Evolutionary conservation across 2,329 filamentous ascomycete species (phyloP).

Genomic region (Colletotrichum sp.): DNA sequence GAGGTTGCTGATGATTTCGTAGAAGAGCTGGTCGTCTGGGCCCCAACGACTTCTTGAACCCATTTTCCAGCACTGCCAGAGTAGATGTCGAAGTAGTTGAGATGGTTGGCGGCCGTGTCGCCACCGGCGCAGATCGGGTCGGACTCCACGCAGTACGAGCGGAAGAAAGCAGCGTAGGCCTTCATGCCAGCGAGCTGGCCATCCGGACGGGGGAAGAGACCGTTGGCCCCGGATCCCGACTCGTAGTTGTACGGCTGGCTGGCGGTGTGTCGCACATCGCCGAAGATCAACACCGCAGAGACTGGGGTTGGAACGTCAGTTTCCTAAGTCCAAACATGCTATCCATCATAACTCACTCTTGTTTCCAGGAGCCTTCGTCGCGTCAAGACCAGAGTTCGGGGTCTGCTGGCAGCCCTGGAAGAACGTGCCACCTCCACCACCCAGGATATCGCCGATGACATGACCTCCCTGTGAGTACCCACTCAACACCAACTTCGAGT

Average conservation of each 20-base stretch:
- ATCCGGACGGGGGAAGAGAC: slow-evolving; percentile 34
- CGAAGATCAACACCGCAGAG: slow-evolving; percentile 37
- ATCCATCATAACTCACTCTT: slow-evolving; percentile 32
- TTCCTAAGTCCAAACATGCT: no score
- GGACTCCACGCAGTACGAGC: slow-evolving; percentile 38
- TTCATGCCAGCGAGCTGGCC: slow-evolving; percentile 31
- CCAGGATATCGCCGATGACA: slow-evolving; percentile 40
- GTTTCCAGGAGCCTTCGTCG: slow-evolving; percentile 31
- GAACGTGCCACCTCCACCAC: slow-evolving; percentile 37
- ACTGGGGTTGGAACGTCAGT: slow-evolving; percentile 23
- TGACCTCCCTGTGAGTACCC: slow-evolving; percentile 47
- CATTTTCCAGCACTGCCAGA: slow-evolving; percentile 11
- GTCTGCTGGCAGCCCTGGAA: slow-evolving; percentile 34
- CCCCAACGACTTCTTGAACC: slow-evolving; percentile 7
- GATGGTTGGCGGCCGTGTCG: slow-evolving; percentile 33
- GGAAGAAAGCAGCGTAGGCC: slow-evolving; percentile 29
- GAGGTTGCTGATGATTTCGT: not conserved
- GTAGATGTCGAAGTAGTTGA: slow-evolving; percentile 33
- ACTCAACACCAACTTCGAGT: slow-evolving; percentile 43
- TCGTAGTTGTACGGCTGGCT: slow-evolving; percentile 37
- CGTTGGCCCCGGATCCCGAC: slow-evolving; percentile 27
- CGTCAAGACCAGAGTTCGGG: slow-evolving; percentile 28
- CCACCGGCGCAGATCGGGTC: slow-evolving; percentile 46
- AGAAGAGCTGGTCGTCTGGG: not conserved
- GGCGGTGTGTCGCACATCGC: slow-evolving; percentile 38